Evolutionary conservation across 2,329 filamentous ascomycete species (phyloP).

Genomic region (Grosmannia serpens): DNA sequence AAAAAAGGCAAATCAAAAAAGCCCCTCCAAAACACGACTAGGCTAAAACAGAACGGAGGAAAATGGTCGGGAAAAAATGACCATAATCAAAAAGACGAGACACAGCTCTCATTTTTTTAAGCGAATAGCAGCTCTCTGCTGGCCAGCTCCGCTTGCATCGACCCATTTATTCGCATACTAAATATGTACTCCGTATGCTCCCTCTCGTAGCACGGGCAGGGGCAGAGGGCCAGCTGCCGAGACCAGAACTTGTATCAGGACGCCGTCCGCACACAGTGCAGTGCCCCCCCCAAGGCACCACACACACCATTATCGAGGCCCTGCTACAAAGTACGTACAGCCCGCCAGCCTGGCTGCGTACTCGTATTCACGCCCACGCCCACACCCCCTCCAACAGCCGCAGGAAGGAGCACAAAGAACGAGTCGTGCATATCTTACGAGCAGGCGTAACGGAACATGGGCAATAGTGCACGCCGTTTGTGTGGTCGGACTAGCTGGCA

Average conservation of each 20-base stretch:
- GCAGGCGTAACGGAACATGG: not conserved
- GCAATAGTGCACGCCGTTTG: too few species aligned
- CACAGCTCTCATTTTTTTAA: not conserved
- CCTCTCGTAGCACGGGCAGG: not conserved
- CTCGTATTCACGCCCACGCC: too few species aligned
- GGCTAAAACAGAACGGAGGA: not conserved
- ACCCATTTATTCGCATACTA: not conserved
- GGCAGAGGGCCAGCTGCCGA: not conserved
- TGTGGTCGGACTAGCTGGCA: too few species aligned
- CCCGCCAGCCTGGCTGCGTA: too few species aligned
- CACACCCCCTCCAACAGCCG: not conserved
- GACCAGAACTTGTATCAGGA: not conserved
- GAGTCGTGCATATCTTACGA: not conserved
- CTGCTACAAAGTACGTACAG: too few species aligned
- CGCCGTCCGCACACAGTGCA: too few species aligned
- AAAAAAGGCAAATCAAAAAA: not conserved
- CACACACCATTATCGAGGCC: too few species aligned
- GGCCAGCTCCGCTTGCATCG: not conserved
- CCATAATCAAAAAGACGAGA: not conserved
- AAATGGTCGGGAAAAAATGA: not conserved
- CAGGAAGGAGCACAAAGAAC: too few species aligned
- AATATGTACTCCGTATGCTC: too few species aligned
- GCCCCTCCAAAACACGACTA: not conserved
- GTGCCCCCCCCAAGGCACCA: too few species aligned
- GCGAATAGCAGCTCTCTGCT: constrained; percentile 2